Evolutionary conservation across 306 rosid genomes (phyloP).

Genomic region (Biancaea sappan): DNA sequence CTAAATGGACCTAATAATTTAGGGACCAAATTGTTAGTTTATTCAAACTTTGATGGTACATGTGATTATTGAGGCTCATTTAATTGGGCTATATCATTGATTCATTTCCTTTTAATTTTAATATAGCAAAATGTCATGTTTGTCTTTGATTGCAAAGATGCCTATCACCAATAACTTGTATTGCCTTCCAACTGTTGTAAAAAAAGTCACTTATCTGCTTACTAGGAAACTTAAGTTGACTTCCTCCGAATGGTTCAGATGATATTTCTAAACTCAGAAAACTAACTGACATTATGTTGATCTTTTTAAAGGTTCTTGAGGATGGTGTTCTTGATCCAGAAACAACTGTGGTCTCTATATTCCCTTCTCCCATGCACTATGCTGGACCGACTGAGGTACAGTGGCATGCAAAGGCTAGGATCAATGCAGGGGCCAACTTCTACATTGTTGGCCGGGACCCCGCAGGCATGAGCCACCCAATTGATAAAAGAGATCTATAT

Average conservation of each 20-base stretch:
- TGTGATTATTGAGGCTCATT: background rate
- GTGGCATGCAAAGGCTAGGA: constrained; percentile 99
- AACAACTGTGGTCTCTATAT: constrained; percentile 96
- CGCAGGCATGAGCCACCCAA: constrained; percentile 97
- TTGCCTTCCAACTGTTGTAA: background rate
- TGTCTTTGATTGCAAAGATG: constrained; percentile 6
- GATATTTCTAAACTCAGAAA: background rate
- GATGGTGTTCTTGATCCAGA: constrained; percentile 99
- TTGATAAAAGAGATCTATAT: constrained; percentile 84
- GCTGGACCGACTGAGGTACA: constrained; percentile 99
- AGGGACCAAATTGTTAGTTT: background rate
- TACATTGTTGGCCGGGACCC: constrained; percentile 99
- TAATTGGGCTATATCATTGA: background rate
- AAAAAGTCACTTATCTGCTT: background rate
- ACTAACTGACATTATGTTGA: background rate
- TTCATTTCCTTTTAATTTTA: constrained; percentile 9
- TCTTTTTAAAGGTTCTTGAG: constrained; percentile 78
- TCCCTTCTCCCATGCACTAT: constrained; percentile 99
- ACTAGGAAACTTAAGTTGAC: background rate
- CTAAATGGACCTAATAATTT: background rate
- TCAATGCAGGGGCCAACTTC: constrained; percentile 97
- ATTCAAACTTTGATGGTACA: background rate
- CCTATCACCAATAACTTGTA: background rate
- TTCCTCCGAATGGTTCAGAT: background rate
- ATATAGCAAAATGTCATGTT: background rate